Evolutionary conservation across 371 early-diverging fungal species (phyloP).

Genomic region (Capillidium heterosporum): DNA sequence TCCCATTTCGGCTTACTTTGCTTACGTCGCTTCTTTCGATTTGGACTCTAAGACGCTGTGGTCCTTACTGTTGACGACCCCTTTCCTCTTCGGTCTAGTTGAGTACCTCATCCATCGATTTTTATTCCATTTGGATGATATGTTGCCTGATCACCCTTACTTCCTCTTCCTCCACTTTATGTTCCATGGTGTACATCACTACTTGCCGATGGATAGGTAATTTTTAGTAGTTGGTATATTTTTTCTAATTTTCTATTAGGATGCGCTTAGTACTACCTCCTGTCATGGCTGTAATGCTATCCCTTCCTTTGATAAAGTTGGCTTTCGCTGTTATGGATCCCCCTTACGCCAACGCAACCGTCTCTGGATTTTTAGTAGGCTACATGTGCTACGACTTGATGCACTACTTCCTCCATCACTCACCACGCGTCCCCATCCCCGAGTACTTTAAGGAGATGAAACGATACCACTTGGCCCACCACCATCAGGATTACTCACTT

Average conservation of each 20-base stretch:
- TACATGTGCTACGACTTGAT: conserved; percentile 79
- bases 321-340: conserved; percentile 29
- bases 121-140: conserved; percentile 77
- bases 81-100: conserved; percentile 62
- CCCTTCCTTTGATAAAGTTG: conserved; percentile 30
- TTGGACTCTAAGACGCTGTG: no score
- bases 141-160: conserved; percentile 61
- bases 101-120: conserved; percentile 82
- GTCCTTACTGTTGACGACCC: conserved; percentile 32
- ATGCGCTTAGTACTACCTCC: conserved; percentile 93
- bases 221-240: no score
- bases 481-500: conserved; percentile 68
- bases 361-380: conserved; percentile 59
- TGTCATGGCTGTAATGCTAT: conserved; percentile 51
- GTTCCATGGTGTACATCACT: conserved; percentile 93
- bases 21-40: conserved; percentile 7
- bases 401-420: conserved; percentile 92
- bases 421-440: conserved; percentile 23
- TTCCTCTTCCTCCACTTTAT: conserved; percentile 65
- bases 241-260: no score
- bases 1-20: conserved; percentile 19
- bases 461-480: no score
- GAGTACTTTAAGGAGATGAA: conserved; percentile 68
- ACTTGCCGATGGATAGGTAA: conserved; percentile 91
- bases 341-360: conserved; percentile 31